These are phyloP conservation scores for Candolleomyces aberdarensis DNA, from an alignment of 768 basidiomycete species.

Conservation along the genomic window DNA sequence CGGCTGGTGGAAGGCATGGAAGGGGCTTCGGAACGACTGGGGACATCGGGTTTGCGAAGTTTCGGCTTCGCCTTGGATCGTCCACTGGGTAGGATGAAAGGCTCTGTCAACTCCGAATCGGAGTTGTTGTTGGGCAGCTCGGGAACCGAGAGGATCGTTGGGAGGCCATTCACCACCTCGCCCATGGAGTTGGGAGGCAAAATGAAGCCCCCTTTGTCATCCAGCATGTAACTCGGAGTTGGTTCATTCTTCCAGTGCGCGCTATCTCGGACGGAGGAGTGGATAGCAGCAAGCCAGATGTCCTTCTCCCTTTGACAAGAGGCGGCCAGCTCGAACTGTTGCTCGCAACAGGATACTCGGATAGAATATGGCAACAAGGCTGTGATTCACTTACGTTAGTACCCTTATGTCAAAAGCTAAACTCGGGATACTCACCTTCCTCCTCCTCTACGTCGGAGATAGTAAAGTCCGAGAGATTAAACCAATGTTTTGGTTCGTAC, in stretches of 20 bases:
- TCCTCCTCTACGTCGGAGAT: slow-evolving; percentile 65
- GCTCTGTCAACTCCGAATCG: slow-evolving; percentile 31
- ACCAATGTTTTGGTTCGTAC: slow-evolving; percentile 90
- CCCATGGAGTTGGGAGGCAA: slow-evolving; percentile 22
- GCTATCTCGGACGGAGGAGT: slow-evolving; percentile 43
- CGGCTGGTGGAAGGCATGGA: slow-evolving; percentile 39
- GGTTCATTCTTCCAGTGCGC: slow-evolving; percentile 59
- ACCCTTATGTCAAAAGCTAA: background rate
- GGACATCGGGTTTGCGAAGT: slow-evolving; percentile 20
- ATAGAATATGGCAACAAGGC: slow-evolving; percentile 82
- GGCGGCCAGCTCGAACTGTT: slow-evolving; percentile 83
- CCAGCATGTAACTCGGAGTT: slow-evolving; percentile 55
- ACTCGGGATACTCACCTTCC: slow-evolving; percentile 58
- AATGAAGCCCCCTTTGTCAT: slow-evolving; percentile 35
- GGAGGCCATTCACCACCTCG: slow-evolving; percentile 31
- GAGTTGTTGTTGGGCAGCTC: slow-evolving; percentile 37
- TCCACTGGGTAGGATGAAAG: slow-evolving; percentile 30
- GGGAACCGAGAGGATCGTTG: slow-evolving; percentile 31
- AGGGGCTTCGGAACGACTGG: slow-evolving; percentile 20
- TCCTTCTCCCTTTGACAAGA: slow-evolving; percentile 82
- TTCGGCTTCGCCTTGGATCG: slow-evolving; percentile 25
- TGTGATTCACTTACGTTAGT: slow-evolving; percentile 25
- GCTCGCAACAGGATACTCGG: slow-evolving; percentile 63
- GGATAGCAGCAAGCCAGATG: slow-evolving; percentile 77
- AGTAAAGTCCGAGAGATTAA: slow-evolving; percentile 72